Base-by-base conservation (phyloP, 257 asterid genomes). In the Cynanchum wilfordii region DNA sequence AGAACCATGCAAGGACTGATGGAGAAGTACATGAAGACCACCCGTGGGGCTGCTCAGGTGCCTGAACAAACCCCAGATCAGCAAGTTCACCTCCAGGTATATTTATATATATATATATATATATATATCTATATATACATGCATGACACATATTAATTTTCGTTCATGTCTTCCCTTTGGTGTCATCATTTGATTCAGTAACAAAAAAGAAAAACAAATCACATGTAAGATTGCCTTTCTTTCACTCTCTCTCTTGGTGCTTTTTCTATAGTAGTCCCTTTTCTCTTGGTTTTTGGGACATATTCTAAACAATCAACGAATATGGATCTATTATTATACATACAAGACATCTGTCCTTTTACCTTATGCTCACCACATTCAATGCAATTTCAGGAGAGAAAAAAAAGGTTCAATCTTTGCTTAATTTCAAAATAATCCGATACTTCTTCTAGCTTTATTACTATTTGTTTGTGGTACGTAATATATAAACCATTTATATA, bases 1-100 rank as follows among this genome's bases (percentile, higher is more conserved):
- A 90, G 97, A 78, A 84, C 76, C 87, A 93, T 93, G 97, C 86
- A 82, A 77, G 82, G 89, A 52, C 70, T 93, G 89, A 90, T 90
- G 58, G 97, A 90, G 75, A 93, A 72, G 86, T 93, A 90, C 84
- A 73, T 76, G 78, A 89, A 84, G 82, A 73, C 78, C 68, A 83
- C 49, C 75, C 74, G 13, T 10, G 76, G 79, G 76, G 89, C 82
- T 66, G 42, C 75, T 72, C 76, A 74, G 68, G 71, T 73, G 71
- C 73, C 81, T 76, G 87, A 71, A 66, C 76, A 66, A 49, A 78
- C 79, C 78, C 82, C 80, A 36, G 86, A 80, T 10, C 58, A 78
- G 52, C 84, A 84, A 56, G 24, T 64, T 78, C 73, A 84, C 87
- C 47, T 42, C 47, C 82, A 81, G 29, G 81, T 79, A 73, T 57